Base-by-base conservation (phyloP, 495 filamentous ascomycete species). In the Ascodesmis nigricans region DNA sequence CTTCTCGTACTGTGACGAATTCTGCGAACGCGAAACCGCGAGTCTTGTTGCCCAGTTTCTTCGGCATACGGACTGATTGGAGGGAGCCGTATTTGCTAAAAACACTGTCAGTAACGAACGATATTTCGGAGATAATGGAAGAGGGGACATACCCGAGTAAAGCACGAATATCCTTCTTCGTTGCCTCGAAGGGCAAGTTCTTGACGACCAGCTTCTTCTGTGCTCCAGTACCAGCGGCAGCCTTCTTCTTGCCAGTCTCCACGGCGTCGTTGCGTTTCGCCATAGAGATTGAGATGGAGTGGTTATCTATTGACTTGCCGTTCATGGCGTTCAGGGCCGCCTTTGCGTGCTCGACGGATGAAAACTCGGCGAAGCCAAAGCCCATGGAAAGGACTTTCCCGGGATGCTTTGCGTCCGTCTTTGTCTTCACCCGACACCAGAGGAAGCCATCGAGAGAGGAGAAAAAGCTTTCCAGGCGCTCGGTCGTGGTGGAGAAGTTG, bases 21-120 rank as follows among this genome's bases (percentile, higher is more conserved):
- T 95, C 83, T 6, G 81, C 90, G 59, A 99, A 99, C 21, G 82
- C 87, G 53, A 92, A 99, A 25, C 87, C 87, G 53, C 87, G 75
- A 42, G 82, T 68, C 24, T 69, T 63, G 29, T 71, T 66, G 51
- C 91, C 77, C 55, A 92, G 83, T 50, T 92, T 95, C 58, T 92
- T 81, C 2, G 87, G 90, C 34, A 99, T 65, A 24, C 90, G 76
- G 20, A 95, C 76, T 31, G 82, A 80, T 28, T 82, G 75, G 35
- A 99, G 66, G 46, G 90, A 75, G 13, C 90, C 87, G 52, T 92
- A 99, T 11, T 76, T 63, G 29, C 46, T 49, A 21, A 8, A 19
- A 35, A 11, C 7, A 27, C 7, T 29, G 21, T 14, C 11, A 30
- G 25, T n/a, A 22, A n/a, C n/a, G n/a, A n/a, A n/a, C 8, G 19